Evolutionary conservation across 2,329 filamentous ascomycete genomes (phyloP), one percentile per base, ranked within the genome.

Genomic region (Gliomastix tumulicola): DNA sequence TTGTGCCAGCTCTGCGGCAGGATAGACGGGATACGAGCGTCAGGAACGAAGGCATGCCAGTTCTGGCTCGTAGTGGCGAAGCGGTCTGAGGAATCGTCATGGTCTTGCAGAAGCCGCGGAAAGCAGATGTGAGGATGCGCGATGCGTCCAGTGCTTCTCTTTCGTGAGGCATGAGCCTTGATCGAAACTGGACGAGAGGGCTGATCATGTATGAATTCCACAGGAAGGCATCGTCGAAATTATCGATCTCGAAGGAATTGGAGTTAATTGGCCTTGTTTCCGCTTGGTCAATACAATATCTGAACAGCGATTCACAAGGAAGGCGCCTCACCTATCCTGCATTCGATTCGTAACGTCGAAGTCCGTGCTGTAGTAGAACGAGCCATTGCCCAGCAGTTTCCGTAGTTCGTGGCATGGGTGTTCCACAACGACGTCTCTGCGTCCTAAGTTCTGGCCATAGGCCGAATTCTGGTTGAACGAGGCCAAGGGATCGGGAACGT

Each of bases 151-250:
- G 71, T 5, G 79, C 80, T 41, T 78, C 73, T 46, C 82, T 83
- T 48, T 96, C 88, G 37, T 76, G 73, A 6, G 77, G 74, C 42
- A 87, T 75, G 32, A 98, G 71, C 15, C 86, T 77, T 21, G 84
- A 88, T 30, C 92, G 81, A 56, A 98, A 97, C 56, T 88, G 77
- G 21, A 96, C 82, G 37, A 98, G 70, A 6, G 92, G 89, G 45
- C 84, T 82, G 50, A 98, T 95, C 88, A 98, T 96, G 62, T 94
- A 96, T 4, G 88, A 94, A 55, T 98, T 98, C 92, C 92, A 98
- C 15, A 98, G 65, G 55, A 95, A 96, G 2, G 85, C 84, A 51
- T 88, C 84, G 57, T 98, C 88, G 43, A 97, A 80, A 51, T 87
- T 92, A 55, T 95, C 88, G 42, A 96, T 88, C 44, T 94, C 86